Conservation (phyloP, 2,329 filamentous ascomycete species). For the Neofusicoccum parvum region DNA sequence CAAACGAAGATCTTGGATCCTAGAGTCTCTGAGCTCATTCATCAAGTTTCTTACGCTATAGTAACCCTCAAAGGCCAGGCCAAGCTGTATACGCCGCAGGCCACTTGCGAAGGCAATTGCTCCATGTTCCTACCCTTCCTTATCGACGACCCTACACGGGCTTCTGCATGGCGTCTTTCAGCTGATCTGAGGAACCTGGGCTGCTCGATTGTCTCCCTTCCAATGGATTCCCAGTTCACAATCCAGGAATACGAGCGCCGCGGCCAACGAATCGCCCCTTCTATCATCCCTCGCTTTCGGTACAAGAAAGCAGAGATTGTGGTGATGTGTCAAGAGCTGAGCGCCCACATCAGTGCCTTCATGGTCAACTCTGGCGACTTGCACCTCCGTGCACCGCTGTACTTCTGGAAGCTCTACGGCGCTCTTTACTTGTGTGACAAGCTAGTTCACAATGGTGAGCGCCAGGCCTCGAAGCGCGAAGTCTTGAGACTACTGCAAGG, state of each 20-base stretch:
- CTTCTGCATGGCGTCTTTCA: constrained; percentile 47
- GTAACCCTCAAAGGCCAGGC: constrained; percentile 23
- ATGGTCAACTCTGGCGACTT: background rate
- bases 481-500: background rate
- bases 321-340: background rate
- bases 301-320: constrained; percentile 5
- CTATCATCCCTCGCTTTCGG: background rate
- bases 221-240: background rate
- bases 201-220: constrained; percentile 40
- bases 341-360: constrained; percentile 6
- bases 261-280: background rate
- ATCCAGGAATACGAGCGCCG: constrained; percentile 18
- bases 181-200: constrained; percentile 38
- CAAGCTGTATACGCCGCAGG: constrained; percentile 30
- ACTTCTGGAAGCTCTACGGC: constrained; percentile 18
- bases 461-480: background rate
- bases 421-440: constrained; percentile 5
- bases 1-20: constrained; percentile 29
- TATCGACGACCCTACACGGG: constrained; percentile 49
- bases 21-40: constrained; percentile 36
- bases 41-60: constrained; percentile 28
- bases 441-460: constrained; percentile 2
- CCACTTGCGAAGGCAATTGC: background rate
- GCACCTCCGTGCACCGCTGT: background rate
- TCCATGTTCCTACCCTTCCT: constrained; percentile 67